phyloP scores from a whole-genome alignment of 257 asterid genomes.

The Echites panduratus region DNA sequence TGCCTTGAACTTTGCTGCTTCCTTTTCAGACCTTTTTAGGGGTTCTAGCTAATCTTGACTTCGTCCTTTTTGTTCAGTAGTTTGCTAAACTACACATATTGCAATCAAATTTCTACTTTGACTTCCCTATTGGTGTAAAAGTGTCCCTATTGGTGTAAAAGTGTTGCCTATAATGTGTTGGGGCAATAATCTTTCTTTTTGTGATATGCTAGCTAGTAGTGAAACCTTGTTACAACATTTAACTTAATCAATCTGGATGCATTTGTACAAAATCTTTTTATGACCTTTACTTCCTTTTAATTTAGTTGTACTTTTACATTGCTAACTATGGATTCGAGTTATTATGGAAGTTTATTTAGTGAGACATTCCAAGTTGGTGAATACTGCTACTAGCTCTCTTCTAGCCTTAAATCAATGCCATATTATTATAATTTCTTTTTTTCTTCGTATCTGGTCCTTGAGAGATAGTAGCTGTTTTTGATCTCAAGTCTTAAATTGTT shows the following conservation, averaged over 20 bases:
- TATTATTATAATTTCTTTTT: neutral
- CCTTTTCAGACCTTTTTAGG: neutral
- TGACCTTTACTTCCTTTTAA: too few relatives aligned
- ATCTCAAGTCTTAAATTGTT: neutral
- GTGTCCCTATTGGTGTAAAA: neutral
- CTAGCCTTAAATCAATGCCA: neutral
- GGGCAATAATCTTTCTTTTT: neutral
- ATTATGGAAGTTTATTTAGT: neutral
- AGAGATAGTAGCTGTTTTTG: too few relatives aligned
- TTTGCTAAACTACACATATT: too few relatives aligned
- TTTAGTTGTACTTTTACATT: neutral
- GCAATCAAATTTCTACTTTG: too few relatives aligned
- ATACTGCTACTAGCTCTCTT: neutral
- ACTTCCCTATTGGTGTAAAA: neutral
- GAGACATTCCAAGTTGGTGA: neutral
- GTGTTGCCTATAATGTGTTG: neutral
- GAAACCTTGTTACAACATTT: neutral
- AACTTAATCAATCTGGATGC: neutral
- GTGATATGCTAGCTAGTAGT: neutral
- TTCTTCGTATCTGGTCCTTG: conserved; percentile 1
- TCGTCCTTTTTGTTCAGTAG: neutral
- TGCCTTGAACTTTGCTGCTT: neutral
- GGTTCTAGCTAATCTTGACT: neutral
- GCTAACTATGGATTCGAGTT: neutral
- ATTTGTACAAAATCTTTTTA: neutral